These are phyloP conservation scores for Penstemon davidsonii DNA, from an alignment of 257 asterid species.

Conservation along the genomic window DNA sequence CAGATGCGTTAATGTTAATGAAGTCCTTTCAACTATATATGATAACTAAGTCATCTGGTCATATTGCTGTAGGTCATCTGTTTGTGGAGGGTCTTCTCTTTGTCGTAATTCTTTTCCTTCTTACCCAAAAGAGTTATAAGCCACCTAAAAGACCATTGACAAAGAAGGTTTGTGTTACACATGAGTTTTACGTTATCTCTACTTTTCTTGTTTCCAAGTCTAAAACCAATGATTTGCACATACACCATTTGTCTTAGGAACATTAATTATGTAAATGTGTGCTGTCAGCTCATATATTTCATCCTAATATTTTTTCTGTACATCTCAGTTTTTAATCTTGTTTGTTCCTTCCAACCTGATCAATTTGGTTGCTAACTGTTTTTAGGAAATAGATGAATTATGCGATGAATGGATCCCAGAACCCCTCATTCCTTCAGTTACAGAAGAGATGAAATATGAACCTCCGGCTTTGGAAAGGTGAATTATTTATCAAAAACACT, in stretches of 20 bases:
- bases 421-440: conserved; percentile 70
- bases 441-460: conserved; percentile 69
- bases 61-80: conserved; percentile 75
- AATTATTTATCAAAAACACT: not conserved
- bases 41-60: not conserved
- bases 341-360: conserved; percentile 13
- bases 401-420: conserved; percentile 97
- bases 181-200: not conserved
- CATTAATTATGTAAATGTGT: too few species aligned
- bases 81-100: conserved; percentile 90
- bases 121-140: conserved; percentile 86
- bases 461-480: conserved; percentile 90
- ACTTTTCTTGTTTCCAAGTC: too few species aligned
- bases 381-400: conserved; percentile 94
- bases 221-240: too few species aligned
- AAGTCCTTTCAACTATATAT: not conserved
- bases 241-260: too few species aligned
- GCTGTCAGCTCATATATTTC: too few species aligned
- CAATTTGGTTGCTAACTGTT: conserved; percentile 27
- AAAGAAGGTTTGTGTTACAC: conserved; percentile 53
- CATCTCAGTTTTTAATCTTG: not conserved
- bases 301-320: not conserved
- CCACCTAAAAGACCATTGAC: conserved; percentile 98
- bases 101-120: conserved; percentile 77
- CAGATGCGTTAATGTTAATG: conserved; percentile 3